Base-by-base conservation (phyloP, 2,329 filamentous ascomycete species). In the Calonectria pseudoturangicola region DNA sequence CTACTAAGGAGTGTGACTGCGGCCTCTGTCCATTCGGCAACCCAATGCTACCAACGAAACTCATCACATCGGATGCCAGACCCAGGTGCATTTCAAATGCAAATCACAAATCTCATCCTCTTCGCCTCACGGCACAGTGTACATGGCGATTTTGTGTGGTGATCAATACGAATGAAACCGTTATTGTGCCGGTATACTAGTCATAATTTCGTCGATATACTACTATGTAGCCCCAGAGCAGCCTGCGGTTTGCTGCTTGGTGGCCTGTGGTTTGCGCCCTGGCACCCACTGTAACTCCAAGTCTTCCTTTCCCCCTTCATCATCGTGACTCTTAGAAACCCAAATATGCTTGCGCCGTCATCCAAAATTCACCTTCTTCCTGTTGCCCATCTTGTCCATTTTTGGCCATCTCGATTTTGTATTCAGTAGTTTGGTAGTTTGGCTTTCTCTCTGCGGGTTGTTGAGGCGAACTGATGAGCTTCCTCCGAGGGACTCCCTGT, bases 301-400 rank as follows among this genome's bases (percentile, higher is more conserved):
- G 27, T 33, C 36, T 28, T 25, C 48, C 45, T 68, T 28, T 25
- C 48, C 45, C 67, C n/a, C 16, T 62, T 43, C 28, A 50, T 43
- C 70, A 64, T 41, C 72, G 71, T n/a, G 36, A 36, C n/a, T 75
- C 78, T 16, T 80, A 74, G 41, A 79, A 69, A 67, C 73, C 66
- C 41, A 84, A 65, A 39, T 85, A 54, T 65, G 83, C 79, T 60
- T 83, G 77, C 2, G 78, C 80, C 28, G 79, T 80, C 70, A 79
- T 79, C 82, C 83, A 83, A 39, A 84, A 74, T 64, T 83, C 78
- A 28, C 81, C 75, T 5, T 72, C 77, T 16, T 71, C 74, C 41
- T 77, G 70, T 39, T 72, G 75, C 56, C 79, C 66, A 21, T 78
- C 73, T 48, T 68, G 51, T 33, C 18, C 36, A 25, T 36, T 3